Conservation (phyloP, 225 moss, liverwort and hornwort species). For the Polytrichum formosum region DNA sequence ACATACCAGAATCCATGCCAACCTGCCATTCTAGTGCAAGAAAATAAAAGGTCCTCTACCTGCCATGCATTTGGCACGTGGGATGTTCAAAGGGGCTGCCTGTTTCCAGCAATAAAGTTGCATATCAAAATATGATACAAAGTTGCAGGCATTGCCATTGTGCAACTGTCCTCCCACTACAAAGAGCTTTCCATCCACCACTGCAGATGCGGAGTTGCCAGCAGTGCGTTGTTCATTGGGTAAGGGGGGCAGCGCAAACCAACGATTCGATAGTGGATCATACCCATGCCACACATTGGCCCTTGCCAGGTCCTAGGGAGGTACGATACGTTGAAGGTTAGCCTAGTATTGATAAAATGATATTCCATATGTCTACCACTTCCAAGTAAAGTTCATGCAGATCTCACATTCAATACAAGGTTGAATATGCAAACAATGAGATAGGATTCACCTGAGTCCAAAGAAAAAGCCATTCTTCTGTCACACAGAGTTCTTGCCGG, state of each 20-base stretch:
- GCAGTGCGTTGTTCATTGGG: slow-evolving; percentile 89
- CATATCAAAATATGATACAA: slow-evolving; percentile 94
- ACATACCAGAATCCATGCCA: too few relatives aligned
- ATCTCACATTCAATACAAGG: too few relatives aligned
- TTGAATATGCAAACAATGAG: background rate
- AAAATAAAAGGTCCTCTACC: slow-evolving; percentile 20
- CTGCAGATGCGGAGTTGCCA: slow-evolving; percentile 86
- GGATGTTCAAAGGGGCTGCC: slow-evolving; percentile 73
- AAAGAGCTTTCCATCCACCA: slow-evolving; percentile 92
- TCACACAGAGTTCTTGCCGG: slow-evolving; percentile 68
- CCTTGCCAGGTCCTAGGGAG: slow-evolving; percentile 56
- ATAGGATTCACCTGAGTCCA: slow-evolving; percentile 71
- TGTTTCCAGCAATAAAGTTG: slow-evolving; percentile 87
- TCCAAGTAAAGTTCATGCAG: too few relatives aligned
- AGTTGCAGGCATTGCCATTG: slow-evolving; percentile 80
- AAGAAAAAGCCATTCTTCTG: slow-evolving; percentile 91
- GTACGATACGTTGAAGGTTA: too few relatives aligned
- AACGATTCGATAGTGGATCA: slow-evolving; percentile 82
- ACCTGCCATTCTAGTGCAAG: too few relatives aligned
- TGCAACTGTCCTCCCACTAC: slow-evolving; percentile 92
- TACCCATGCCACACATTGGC: slow-evolving; percentile 98
- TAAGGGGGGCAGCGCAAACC: slow-evolving; percentile 85
- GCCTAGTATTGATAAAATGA: too few relatives aligned
- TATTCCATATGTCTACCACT: too few relatives aligned
- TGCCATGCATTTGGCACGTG: slow-evolving; percentile 98